These are phyloP conservation scores for Casuarina equisetifolia DNA, from an alignment of 306 rosid species.

Conservation along the genomic window DNA sequence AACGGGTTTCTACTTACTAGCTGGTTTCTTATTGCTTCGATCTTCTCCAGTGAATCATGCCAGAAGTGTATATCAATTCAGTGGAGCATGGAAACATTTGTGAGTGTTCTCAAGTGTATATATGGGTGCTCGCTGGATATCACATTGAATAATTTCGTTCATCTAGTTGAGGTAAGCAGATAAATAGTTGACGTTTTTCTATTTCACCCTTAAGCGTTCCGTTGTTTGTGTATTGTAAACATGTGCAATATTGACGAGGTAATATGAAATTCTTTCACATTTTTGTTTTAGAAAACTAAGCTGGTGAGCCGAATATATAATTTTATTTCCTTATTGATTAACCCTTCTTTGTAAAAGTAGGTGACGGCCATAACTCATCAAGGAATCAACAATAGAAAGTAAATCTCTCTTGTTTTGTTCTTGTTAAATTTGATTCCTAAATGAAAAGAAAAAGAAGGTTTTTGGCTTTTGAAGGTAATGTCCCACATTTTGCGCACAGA, in stretches of 20 bases:
- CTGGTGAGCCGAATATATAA: background rate
- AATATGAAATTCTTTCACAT: background rate
- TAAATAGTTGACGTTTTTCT: background rate
- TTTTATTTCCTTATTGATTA: background rate
- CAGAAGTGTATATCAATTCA: conserved; percentile 42
- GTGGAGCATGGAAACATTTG: conserved; percentile 52
- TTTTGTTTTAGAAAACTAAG: conserved; percentile 12
- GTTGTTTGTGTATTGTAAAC: conserved; percentile 6
- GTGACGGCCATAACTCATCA: background rate
- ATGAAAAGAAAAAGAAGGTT: background rate
- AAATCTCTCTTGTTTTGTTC: background rate
- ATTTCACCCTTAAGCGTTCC: background rate
- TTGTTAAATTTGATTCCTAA: background rate
- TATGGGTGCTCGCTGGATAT: conserved; percentile 48
- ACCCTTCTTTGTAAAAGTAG: background rate
- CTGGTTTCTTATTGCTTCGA: conserved; percentile 5
- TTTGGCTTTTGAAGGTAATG: background rate
- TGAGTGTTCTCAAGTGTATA: conserved; percentile 60
- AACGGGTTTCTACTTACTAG: background rate
- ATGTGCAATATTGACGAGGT: conserved; percentile 15
- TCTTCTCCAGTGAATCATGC: conserved; percentile 58
- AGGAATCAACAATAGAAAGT: background rate
- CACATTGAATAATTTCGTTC: conserved; percentile 44
- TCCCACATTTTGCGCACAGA: background rate
- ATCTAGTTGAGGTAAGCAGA: conserved; percentile 63